phyloP scores from a whole-genome alignment of 495 filamentous ascomycete species.

The Cercophora sp. region DNA sequence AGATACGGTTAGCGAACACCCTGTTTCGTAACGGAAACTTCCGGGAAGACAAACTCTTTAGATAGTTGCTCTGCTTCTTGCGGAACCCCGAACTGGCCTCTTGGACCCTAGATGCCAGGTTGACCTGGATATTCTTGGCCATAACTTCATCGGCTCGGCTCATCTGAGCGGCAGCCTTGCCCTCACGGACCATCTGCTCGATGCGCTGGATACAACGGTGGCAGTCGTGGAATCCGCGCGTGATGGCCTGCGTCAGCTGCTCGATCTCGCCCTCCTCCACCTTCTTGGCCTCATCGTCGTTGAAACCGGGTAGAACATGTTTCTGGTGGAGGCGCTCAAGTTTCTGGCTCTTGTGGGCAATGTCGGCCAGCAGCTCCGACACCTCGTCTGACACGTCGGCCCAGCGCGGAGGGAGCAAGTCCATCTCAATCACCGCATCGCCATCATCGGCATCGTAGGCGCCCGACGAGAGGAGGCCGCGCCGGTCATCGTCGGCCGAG shows the following conservation, averaged over 20 bases:
- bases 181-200: constrained; percentile 76
- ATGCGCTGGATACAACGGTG: constrained; percentile 83
- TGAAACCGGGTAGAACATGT: constrained; percentile 93
- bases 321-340: constrained; percentile 94
- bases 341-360: constrained; percentile 74
- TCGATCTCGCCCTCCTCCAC: constrained; percentile 87
- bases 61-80: constrained; percentile 94
- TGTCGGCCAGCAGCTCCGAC: constrained; percentile 71
- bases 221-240: constrained; percentile 81
- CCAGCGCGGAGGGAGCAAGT: constrained; percentile 91
- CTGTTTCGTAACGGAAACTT: too few relatives aligned
- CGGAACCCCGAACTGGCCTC: constrained; percentile 89
- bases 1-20: constrained; percentile 4
- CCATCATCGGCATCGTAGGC: constrained; percentile 79
- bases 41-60: constrained; percentile 67
- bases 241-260: constrained; percentile 83
- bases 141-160: constrained; percentile 85
- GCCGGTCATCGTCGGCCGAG: constrained; percentile 62
- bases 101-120: constrained; percentile 80
- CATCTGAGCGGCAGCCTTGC: constrained; percentile 61
- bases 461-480: constrained; percentile 75
- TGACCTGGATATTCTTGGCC: constrained; percentile 93
- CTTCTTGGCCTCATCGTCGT: constrained; percentile 82
- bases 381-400: constrained; percentile 93
- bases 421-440: constrained; percentile 97